Evolutionary conservation across 2,329 filamentous ascomycete species (phyloP), one percentile per base, ranked within the genome.

Genomic region (Neonectria hederae): DNA sequence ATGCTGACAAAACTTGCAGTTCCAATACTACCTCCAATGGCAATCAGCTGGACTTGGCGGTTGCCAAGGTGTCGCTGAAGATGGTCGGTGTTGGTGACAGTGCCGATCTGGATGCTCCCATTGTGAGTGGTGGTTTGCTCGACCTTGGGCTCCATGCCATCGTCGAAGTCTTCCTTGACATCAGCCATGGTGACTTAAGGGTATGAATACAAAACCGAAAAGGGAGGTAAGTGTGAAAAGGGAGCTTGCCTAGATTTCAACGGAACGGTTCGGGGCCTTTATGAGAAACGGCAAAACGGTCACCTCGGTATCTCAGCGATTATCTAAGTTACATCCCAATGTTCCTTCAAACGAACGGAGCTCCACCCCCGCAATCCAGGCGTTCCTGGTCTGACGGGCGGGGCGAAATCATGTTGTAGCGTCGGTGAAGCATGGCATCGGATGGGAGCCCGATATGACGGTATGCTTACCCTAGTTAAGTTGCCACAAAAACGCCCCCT

Each of bases 1-100:
- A 66, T 66, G 46, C 61, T 64, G 53, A 66, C 64, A 48, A 66
- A 66, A 46, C 64, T 66, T 30, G 64, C 64, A 1, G 64, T 66
- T 64, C 64, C 64, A 26, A 66, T 66, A 42, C 61, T 64, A 24
- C 64, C 64, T 35, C 64, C 64, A 21, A 66, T 66, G 24, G 64
- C 64, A n/a, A 66, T 66, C 57, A 66, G 45, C 19, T 66, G 64
- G 49, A 66, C 63, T 11, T 66, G 64, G 43, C 61, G 64, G 54
- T 66, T 66, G 6, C 64, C 64, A 17, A 66, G 58, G 42, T 54
- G 54, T 46, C 64, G 56, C 38, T 65, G 64, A 10, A 66, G 61
- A 2, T 65, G 35, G 40, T 65, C 61, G 22, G 42, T 38, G 54
- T 55, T 59, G 28, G 32, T 26, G 21, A 64, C 24, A 10, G 54